Conservation (phyloP, 257 asterid species). For the Solanum commersonii region DNA sequence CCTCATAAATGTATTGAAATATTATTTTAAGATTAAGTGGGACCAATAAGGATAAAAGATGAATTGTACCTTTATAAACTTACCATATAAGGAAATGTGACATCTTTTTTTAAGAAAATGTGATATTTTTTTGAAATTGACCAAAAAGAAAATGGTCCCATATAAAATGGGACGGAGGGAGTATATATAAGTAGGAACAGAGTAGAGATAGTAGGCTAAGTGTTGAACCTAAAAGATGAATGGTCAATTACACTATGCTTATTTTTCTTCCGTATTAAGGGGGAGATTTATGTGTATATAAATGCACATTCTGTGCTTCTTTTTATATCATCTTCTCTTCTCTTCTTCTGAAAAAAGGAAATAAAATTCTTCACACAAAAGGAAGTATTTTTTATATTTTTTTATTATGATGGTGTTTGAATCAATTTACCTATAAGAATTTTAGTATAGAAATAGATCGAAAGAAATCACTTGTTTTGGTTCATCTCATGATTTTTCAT, state of each 20-base stretch:
- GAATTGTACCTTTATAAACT: no score
- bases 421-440: not conserved
- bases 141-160: no score
- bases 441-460: not conserved
- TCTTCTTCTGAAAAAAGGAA: not conserved
- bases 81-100: no score
- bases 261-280: not conserved
- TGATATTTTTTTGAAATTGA: no score
- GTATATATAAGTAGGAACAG: no score
- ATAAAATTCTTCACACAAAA: not conserved
- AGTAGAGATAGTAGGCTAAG: not conserved
- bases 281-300: not conserved
- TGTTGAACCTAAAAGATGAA: not conserved
- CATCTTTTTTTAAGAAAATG: no score
- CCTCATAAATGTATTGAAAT: no score
- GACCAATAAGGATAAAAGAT: no score
- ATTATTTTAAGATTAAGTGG: no score
- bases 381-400: no score
- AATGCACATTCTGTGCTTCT: constrained; percentile 5
- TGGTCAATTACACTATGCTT: constrained; percentile 16
- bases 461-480: not conserved
- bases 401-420: no score
- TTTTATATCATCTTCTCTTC: not conserved
- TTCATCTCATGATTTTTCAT: not conserved
- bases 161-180: no score